A percentile compares a stretch with the other conserved stretches of the same genome.
These are phyloP conservation scores for Rhododendron mucronatum DNA, from an alignment of 148 eudicot genomes.

Conservation along the genomic window DNA sequence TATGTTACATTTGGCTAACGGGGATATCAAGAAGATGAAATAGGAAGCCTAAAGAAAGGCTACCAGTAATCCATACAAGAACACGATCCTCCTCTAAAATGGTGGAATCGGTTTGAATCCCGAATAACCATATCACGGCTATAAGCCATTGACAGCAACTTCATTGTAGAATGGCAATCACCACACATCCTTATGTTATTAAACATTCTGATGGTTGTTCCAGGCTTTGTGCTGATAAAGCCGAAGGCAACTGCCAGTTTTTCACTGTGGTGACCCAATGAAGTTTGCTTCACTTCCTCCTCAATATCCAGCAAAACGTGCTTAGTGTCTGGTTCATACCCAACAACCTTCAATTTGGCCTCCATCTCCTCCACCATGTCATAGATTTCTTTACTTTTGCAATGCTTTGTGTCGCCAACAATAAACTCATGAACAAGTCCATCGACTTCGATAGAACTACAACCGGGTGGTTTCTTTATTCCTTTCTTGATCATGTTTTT, in stretches of 20 bases:
- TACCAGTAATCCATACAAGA: slow-evolving; percentile 20
- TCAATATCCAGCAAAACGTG: slow-evolving; percentile 17
- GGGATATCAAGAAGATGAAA: neutral
- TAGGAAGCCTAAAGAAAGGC: neutral
- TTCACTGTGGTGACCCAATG: slow-evolving; percentile 21
- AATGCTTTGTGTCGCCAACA: slow-evolving; percentile 9
- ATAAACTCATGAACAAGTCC: slow-evolving; percentile 21
- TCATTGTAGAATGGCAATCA: slow-evolving; percentile 16
- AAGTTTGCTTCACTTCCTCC: slow-evolving; percentile 7
- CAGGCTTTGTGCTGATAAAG: slow-evolving; percentile 9
- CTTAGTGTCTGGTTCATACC: slow-evolving; percentile 10
- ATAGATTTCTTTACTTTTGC: slow-evolving; percentile 13
- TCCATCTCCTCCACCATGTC: slow-evolving; percentile 17
- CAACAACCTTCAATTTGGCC: neutral
- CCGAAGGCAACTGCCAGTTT: slow-evolving; percentile 23
- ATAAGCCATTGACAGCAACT: slow-evolving; percentile 10
- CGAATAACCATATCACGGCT: slow-evolving; percentile 14
- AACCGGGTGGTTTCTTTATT: slow-evolving; percentile 16
- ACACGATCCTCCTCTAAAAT: slow-evolving; percentile 17
- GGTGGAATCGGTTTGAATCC: slow-evolving; percentile 18
- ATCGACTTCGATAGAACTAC: slow-evolving; percentile 20
- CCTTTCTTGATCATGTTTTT: slow-evolving; percentile 12
- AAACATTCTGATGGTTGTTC: slow-evolving; percentile 12
- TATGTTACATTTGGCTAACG: too few relatives aligned
- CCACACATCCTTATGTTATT: slow-evolving; percentile 19